Evolutionary conservation across 495 filamentous ascomycete genomes (phyloP).

Genomic region (Talaromyces proteolyticus): DNA sequence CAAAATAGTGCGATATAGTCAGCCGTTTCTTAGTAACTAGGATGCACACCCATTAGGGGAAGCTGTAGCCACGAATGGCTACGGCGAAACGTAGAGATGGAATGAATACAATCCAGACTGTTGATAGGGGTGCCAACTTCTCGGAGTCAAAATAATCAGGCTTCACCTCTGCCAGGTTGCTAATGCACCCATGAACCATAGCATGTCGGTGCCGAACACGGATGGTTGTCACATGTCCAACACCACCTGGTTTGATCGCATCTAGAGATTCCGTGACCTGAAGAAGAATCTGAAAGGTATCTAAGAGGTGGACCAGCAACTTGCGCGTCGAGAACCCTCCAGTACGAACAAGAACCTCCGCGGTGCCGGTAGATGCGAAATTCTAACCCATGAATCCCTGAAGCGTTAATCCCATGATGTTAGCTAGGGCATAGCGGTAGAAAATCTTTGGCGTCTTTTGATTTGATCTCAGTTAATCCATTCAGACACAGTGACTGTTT

Average conservation of each 20-base stretch:
- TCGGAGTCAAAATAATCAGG: slow-evolving; percentile 60
- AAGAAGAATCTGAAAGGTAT: slow-evolving; percentile 70
- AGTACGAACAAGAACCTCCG: slow-evolving; percentile 70
- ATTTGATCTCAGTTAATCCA: slow-evolving; percentile 87
- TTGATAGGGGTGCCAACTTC: slow-evolving; percentile 63
- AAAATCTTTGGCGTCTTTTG: slow-evolving; percentile 52
- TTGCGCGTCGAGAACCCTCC: slow-evolving; percentile 73
- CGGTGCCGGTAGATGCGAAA: slow-evolving; percentile 40
- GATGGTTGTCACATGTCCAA: slow-evolving; percentile 60
- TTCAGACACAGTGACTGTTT: slow-evolving; percentile 66
- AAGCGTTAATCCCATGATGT: slow-evolving; percentile 22
- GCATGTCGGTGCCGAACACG: slow-evolving; percentile 71
- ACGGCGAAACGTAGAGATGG: slow-evolving; percentile 62
- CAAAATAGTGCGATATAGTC: slow-evolving; percentile 77
- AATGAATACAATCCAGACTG: slow-evolving; percentile 66
- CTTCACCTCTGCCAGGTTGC: slow-evolving; percentile 45
- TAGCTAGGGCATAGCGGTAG: slow-evolving; percentile 68
- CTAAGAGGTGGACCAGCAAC: slow-evolving; percentile 64
- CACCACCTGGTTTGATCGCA: slow-evolving; percentile 63
- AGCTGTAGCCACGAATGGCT: slow-evolving; percentile 61
- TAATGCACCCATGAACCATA: slow-evolving; percentile 59
- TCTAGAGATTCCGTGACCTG: slow-evolving; percentile 60
- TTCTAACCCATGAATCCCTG: slow-evolving; percentile 36
- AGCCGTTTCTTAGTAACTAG: slow-evolving; percentile 51
- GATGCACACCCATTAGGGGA: slow-evolving; percentile 65